A percentile compares a stretch with the other conserved stretches of the same genome.
These are phyloP conservation scores for Fusarium marasasianum DNA, from an alignment of 2,329 filamentous ascomycete species.

Conservation along the genomic window DNA sequence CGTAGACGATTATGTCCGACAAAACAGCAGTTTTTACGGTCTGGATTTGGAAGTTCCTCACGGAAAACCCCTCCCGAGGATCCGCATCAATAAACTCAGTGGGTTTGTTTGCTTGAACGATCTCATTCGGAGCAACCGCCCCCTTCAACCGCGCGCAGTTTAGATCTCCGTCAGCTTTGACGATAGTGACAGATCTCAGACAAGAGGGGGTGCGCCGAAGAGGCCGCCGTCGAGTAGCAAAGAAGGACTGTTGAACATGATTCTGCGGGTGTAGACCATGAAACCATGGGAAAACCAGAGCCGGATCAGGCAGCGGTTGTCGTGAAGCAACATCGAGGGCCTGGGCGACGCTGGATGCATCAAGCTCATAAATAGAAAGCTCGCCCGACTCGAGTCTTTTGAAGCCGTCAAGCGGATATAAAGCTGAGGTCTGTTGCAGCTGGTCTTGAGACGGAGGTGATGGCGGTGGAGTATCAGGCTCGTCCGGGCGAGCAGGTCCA, in stretches of 20 bases:
- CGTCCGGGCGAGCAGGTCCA: conserved; percentile 68
- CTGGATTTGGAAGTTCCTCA: conserved; percentile 97
- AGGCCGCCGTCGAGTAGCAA: conserved; percentile 78
- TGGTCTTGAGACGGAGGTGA: conserved; percentile 71
- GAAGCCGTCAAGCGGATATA: conserved; percentile 77
- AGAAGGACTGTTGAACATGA: conserved; percentile 88
- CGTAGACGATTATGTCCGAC: conserved; percentile 94
- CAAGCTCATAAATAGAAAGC: conserved; percentile 76
- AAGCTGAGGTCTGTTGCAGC: conserved; percentile 71
- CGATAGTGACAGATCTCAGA: conserved; percentile 81
- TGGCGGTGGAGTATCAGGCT: conserved; percentile 69
- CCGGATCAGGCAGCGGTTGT: conserved; percentile 84
- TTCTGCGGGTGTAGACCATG: conserved; percentile 93
- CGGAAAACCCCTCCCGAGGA: conserved; percentile 89
- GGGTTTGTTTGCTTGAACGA: conserved; percentile 65
- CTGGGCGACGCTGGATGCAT: conserved; percentile 71
- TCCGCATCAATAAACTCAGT: conserved; percentile 83
- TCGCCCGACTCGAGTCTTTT: conserved; percentile 59
- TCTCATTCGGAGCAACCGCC: conserved; percentile 82
- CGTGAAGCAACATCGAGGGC: conserved; percentile 80
- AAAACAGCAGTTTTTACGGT: conserved; percentile 85
- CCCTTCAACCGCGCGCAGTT: conserved; percentile 81
- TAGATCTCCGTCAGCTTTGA: conserved; percentile 89
- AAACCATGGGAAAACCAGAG: conserved; percentile 94
- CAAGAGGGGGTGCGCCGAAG: conserved; percentile 75